Percentiles rank a stretch among this genome's conserved stretches.
These are phyloP conservation scores for Colletotrichum trifolii DNA, from an alignment of 2,329 filamentous ascomycete species.

Conservation along the genomic window DNA sequence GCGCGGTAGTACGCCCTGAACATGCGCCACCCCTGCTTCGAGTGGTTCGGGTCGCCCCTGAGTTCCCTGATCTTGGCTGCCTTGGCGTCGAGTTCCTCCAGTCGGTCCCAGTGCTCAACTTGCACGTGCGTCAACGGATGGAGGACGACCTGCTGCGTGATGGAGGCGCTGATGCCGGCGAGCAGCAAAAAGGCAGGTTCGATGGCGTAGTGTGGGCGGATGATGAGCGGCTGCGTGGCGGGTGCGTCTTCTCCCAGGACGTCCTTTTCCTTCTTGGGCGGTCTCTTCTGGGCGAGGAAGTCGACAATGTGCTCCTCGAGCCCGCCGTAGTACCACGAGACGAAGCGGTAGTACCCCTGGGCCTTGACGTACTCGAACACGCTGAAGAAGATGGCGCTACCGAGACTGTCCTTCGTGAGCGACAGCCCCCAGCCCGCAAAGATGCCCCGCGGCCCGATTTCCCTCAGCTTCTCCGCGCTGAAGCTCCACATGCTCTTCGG, in stretches of 20 bases:
- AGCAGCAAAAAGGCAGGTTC: conserved; percentile 78
- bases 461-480: conserved; percentile 69
- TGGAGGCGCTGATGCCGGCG: conserved; percentile 75
- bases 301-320: conserved; percentile 64
- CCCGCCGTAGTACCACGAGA: conserved; percentile 76
- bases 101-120: conserved; percentile 76
- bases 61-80: conserved; percentile 57
- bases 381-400: conserved; percentile 78
- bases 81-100: conserved; percentile 77
- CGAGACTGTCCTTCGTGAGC: conserved; percentile 75
- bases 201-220: conserved; percentile 79
- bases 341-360: conserved; percentile 77
- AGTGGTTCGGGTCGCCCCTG: conserved; percentile 44
- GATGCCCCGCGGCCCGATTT: conserved; percentile 77
- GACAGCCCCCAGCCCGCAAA: conserved; percentile 80
- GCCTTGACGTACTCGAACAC: conserved; percentile 82
- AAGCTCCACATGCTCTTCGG: conserved; percentile 80
- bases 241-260: conserved; percentile 42
- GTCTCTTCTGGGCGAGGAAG: conserved; percentile 59
- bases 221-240: conserved; percentile 56
- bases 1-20: conserved; percentile 76
- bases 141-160: conserved; percentile 76
- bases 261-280: conserved; percentile 38
- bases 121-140: conserved; percentile 79
- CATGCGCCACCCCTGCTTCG: conserved; percentile 59